A percentile compares a stretch with the other conserved stretches of the same genome.
Conservation (phyloP, 257 asterid genomes). For the Perilla frutescens region DNA sequence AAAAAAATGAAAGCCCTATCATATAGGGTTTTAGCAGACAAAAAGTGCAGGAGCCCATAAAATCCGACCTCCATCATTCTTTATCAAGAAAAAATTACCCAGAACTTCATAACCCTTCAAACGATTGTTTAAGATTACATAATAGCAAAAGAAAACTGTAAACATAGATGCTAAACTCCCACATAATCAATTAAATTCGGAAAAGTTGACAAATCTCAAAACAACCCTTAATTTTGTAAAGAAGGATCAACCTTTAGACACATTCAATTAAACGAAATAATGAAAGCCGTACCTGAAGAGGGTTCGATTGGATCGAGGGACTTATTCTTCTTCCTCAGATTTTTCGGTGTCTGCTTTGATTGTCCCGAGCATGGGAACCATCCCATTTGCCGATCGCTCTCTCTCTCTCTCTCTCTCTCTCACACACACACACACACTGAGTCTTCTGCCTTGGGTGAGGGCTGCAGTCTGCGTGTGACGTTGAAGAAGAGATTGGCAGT, state of each 20-base stretch:
- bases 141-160: neutral
- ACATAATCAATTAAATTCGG: constrained; percentile 7
- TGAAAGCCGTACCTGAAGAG: constrained; percentile 44
- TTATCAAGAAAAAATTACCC: constrained; percentile 4
- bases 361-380: constrained; percentile 80
- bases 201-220: constrained; percentile 6
- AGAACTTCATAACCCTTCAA: constrained; percentile 21
- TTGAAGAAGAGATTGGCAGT: constrained; percentile 33
- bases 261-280: neutral
- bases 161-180: neutral
- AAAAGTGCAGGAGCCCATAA: constrained; percentile 20
- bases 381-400: constrained; percentile 51
- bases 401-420: constrained; percentile 33
- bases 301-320: constrained; percentile 46
- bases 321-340: constrained; percentile 51
- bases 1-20: constrained; percentile 12
- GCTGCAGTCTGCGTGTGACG: constrained; percentile 15
- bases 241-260: neutral
- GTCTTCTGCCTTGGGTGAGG: constrained; percentile 5
- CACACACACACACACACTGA: constrained; percentile 7
- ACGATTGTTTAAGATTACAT: constrained; percentile 14
- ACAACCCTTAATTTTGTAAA: constrained; percentile 24
- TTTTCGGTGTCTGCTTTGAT: constrained; percentile 49
- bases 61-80: constrained; percentile 19
- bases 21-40: neutral